Evolutionary conservation across 768 basidiomycete genomes (phyloP).

Genomic region (Mycena olivaceomarginata): DNA sequence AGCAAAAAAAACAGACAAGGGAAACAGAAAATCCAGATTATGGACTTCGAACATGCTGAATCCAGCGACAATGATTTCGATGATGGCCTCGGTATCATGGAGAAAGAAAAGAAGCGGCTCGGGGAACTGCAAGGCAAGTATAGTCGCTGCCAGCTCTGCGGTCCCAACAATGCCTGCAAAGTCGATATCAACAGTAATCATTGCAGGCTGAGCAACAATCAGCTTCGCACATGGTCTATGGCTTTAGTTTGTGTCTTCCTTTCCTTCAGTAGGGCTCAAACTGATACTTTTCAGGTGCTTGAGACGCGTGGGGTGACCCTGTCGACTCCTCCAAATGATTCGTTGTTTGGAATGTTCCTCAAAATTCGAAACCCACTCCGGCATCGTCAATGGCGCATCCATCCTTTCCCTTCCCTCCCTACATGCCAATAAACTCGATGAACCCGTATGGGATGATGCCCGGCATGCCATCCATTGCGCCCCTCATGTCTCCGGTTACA

Average conservation of each 20-base stretch:
- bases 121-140: too few species aligned
- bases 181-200: constrained; percentile 5
- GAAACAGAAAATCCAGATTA: not conserved
- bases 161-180: constrained; percentile 26
- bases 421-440: not conserved
- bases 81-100: constrained; percentile 22
- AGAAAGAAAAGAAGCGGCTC: too few species aligned
- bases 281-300: too few species aligned
- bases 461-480: not conserved
- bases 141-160: constrained; percentile 17
- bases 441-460: constrained; percentile 15
- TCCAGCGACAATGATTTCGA: constrained; percentile 25
- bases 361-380: too few species aligned
- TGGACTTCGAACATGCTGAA: constrained; percentile 28
- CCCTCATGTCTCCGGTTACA: not conserved
- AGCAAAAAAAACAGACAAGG: not conserved
- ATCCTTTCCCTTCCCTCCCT: not conserved
- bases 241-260: not conserved
- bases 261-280: too few species aligned
- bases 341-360: too few species aligned
- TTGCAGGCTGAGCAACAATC: not conserved
- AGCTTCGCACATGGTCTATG: constrained; percentile 6
- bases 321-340: too few species aligned
- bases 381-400: not conserved
- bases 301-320: too few species aligned